Evolutionary conservation across 768 basidiomycete species (phyloP), one percentile per base, ranked within the genome.

Genomic region (Nidularia pulvinata): DNA sequence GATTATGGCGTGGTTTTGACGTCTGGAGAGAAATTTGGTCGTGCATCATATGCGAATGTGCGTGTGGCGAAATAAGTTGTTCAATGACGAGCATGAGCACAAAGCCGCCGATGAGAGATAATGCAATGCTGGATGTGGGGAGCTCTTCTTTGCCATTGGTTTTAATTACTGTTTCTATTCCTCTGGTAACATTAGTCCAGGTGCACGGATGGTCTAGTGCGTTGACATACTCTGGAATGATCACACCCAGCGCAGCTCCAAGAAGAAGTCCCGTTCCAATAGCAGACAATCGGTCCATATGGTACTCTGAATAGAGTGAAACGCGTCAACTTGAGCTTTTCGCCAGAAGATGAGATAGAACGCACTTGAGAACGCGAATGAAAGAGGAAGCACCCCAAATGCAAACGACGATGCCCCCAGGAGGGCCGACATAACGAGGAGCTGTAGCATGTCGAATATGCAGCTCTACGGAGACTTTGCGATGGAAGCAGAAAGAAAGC

Each of bases 161-260:
- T 42, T 67, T 62, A 10, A 75, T 71, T 2, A 84, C 68, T 10
- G 82, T 73, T 70, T 90, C 89, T n/a, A 93, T 76, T 49, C 91
- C 91, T 71, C 91, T 92, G 62, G 32, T n/a, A 51, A 25, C 33
- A 39, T 45, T 33, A 43, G 44, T 52, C 55, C 34, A 48, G 16
- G 34, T 52, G n/a, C 30, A 44, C 16, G 19, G 46, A 43, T 39
- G n/a, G 43, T 19, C 30, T 6, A 44, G 19, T 19, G 33, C 6
- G 33, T 16, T 9, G 52, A 85, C 89, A 67, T 69, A 95, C 90
- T 97, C 95, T 36, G 96, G 95, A 50, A 98, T 87, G 57, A 98
- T 93, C 25, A 98, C 85, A 10, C 92, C 92, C 57, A 98, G 71
- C 0, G 93, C 93, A 2, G 95, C 89, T 3, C 95, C 95, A 11